A percentile compares a stretch with the other conserved stretches of the same genome.
Evolutionary conservation across 2,329 filamentous ascomycete species (phyloP).

Genomic region (Paraphaeosphaeria minitans): DNA sequence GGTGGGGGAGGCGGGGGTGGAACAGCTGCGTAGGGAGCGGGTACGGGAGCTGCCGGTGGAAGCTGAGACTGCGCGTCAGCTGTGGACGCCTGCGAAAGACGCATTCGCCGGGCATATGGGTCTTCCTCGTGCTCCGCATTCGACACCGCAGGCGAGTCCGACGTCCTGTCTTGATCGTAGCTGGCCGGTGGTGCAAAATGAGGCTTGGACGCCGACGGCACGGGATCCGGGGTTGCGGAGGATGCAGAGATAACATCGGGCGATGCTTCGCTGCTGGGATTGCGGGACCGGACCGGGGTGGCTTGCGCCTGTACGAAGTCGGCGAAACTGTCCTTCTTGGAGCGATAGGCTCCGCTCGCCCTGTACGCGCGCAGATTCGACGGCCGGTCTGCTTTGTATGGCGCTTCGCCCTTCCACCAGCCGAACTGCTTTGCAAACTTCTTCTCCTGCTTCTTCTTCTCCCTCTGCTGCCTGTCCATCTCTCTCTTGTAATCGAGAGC

Average conservation of each 20-base stretch:
- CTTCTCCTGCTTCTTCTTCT: constrained; percentile 63
- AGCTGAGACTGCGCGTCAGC: constrained; percentile 15
- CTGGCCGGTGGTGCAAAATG: constrained; percentile 57
- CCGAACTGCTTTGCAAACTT: constrained; percentile 74
- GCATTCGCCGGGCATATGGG: constrained; percentile 28
- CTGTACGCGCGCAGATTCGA: constrained; percentile 36
- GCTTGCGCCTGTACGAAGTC: constrained; percentile 27
- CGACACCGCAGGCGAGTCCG: constrained; percentile 41
- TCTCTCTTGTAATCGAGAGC: constrained; percentile 70
- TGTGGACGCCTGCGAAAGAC: constrained; percentile 14
- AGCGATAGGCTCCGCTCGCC: constrained; percentile 31
- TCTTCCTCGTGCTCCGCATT: constrained; percentile 43
- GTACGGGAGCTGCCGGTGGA: background rate
- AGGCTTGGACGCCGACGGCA: constrained; percentile 21
- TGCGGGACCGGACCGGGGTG: constrained; percentile 12
- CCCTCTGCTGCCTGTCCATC: constrained; percentile 71
- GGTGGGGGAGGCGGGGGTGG: constrained; percentile 17
- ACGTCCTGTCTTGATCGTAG: constrained; percentile 16
- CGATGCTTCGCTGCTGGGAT: constrained; percentile 23
- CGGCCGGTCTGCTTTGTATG: constrained; percentile 30
- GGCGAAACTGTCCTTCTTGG: constrained; percentile 32
- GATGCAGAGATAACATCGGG: constrained; percentile 19
- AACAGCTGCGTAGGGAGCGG: background rate
- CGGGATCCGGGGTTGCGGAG: constrained; percentile 20
- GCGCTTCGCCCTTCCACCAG: constrained; percentile 56